phyloP scores from a whole-genome alignment of 1,284 basidiomycete species.

The Apiotrichum porosum region DNA sequence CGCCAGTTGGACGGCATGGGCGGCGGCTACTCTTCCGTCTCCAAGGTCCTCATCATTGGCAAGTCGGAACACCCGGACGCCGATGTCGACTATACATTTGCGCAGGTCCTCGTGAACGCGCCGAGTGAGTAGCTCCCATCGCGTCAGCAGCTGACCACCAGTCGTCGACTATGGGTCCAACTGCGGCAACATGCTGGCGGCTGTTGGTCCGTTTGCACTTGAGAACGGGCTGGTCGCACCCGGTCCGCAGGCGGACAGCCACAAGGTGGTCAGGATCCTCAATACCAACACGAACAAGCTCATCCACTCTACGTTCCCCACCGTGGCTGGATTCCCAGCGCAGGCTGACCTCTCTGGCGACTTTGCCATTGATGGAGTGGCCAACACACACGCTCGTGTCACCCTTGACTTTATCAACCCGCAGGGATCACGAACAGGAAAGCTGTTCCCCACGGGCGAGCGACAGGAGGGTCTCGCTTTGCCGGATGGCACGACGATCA shows the following conservation, averaged over 20 bases:
- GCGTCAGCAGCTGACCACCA: not conserved
- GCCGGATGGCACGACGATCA: conserved; percentile 32
- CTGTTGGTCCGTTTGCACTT: conserved; percentile 34
- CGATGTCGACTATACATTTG: conserved; percentile 33
- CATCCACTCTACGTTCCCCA: conserved; percentile 12
- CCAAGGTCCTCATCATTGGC: conserved; percentile 70
- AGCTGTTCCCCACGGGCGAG: conserved; percentile 61
- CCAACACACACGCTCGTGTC: conserved; percentile 61
- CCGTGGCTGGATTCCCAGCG: conserved; percentile 1
- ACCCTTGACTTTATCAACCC: conserved; percentile 63
- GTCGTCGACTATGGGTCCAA: conserved; percentile 30
- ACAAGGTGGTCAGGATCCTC: conserved; percentile 13
- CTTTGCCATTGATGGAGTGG: conserved; percentile 59
- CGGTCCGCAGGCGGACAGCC: conserved; percentile 1
- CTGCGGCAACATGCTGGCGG: conserved; percentile 36
- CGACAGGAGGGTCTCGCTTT: conserved; percentile 52
- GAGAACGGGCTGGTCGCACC: conserved; percentile 16
- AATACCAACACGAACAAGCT: conserved; percentile 19
- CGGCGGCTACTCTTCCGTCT: conserved; percentile 70
- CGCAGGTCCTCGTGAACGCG: conserved; percentile 20
- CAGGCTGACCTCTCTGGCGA: conserved; percentile 59
- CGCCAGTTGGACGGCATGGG: conserved; percentile 70
- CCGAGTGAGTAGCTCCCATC: conserved; percentile 9
- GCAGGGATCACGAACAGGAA: conserved; percentile 63
- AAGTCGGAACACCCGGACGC: conserved; percentile 24